Conservation (phyloP, 192 early-diverging fungal species). For the Linnemannia schmuckeri region DNA sequence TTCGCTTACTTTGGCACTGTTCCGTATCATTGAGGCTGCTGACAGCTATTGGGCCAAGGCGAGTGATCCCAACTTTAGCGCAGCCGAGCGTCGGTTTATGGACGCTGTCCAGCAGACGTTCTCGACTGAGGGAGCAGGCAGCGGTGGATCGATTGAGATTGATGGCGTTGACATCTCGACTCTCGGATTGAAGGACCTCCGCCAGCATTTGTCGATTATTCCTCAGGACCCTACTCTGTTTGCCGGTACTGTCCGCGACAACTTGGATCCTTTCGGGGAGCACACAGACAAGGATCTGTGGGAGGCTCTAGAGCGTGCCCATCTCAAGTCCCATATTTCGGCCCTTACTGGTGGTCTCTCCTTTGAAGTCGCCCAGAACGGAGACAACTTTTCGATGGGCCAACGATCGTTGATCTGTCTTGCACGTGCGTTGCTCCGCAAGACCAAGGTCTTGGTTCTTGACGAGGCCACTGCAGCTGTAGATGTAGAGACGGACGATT, state of each 20-base stretch:
- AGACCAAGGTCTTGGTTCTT: conserved; percentile 60
- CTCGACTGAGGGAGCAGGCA: neutral
- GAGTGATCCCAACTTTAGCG: conserved; percentile 12
- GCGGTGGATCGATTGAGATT: conserved; percentile 73
- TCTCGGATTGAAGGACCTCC: conserved; percentile 69
- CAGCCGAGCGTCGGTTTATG: neutral
- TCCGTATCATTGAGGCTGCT: conserved; percentile 62
- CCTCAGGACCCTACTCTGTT: conserved; percentile 83
- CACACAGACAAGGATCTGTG: conserved; percentile 72
- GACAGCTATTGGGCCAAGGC: conserved; percentile 45
- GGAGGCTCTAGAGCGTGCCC: conserved; percentile 73
- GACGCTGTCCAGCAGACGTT: neutral
- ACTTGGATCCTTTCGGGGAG: conserved; percentile 66
- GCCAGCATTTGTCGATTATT: conserved; percentile 76
- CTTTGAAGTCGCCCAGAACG: conserved; percentile 76
- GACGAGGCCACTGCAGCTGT: conserved; percentile 69
- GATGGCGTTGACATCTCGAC: conserved; percentile 45
- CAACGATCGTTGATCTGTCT: conserved; percentile 79
- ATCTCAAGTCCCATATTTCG: conserved; percentile 73
- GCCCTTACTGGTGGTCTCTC: conserved; percentile 75
- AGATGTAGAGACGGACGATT: conserved; percentile 85
- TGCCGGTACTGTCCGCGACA: conserved; percentile 66
- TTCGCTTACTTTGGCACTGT: conserved; percentile 63
- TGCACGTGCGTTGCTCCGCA: conserved; percentile 74
- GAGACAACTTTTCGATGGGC: conserved; percentile 85